Evolutionary conservation across 108 stramenopile genomes (phyloP).

Genomic region (Cyclotella sp.): DNA sequence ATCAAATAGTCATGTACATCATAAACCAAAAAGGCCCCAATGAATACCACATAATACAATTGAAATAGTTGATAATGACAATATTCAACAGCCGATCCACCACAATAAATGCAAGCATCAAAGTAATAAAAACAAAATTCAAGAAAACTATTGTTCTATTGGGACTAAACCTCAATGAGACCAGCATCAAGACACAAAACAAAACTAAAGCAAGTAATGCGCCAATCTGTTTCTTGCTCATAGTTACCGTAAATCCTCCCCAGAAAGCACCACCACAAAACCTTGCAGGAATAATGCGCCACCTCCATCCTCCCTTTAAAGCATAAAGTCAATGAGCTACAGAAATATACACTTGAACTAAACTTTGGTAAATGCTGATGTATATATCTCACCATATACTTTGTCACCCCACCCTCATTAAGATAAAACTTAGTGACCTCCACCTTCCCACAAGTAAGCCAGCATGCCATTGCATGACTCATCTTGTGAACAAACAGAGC

Average conservation of each 20-base stretch:
- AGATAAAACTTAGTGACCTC: conserved; percentile 73
- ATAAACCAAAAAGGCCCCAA: conserved; percentile 74
- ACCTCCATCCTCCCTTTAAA: conserved; percentile 67
- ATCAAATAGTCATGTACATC: conserved; percentile 84
- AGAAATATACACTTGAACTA: too few relatives aligned
- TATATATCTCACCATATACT: conserved; percentile 33
- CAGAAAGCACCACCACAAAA: conserved; percentile 79
- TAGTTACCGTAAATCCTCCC: conserved; percentile 70
- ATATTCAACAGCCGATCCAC: conserved; percentile 68
- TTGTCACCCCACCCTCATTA: conserved; percentile 85
- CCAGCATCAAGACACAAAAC: conserved; percentile 63
- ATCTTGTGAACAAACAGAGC: conserved; percentile 88
- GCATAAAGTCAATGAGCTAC: too few relatives aligned
- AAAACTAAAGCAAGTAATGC: conserved; percentile 59
- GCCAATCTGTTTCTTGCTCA: conserved; percentile 68
- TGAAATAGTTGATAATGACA: conserved; percentile 76
- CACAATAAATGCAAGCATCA: conserved; percentile 59
- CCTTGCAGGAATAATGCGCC: conserved; percentile 80
- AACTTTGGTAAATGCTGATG: too few relatives aligned
- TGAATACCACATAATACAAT: conserved; percentile 82
- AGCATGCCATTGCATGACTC: conserved; percentile 83
- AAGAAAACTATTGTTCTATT: conserved; percentile 67
- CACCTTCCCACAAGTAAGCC: conserved; percentile 82
- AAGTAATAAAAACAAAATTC: conserved; percentile 60
- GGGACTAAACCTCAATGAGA: conserved; percentile 66